phyloP scores from a whole-genome alignment of 129 eudicot species.

The Calendula officinalis region DNA sequence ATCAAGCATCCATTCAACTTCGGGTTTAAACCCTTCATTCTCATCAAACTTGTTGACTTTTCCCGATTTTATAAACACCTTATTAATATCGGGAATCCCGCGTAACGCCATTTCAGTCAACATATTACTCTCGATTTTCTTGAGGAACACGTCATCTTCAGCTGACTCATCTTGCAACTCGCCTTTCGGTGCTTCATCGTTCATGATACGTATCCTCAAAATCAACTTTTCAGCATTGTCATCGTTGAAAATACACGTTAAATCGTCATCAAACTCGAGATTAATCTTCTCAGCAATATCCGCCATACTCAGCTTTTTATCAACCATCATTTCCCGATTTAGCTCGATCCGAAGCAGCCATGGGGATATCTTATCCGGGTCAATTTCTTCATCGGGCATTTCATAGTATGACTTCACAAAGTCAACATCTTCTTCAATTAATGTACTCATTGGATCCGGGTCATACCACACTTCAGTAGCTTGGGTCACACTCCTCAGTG shows the following conservation, averaged over 20 bases:
- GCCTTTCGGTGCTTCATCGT: constrained; percentile 88
- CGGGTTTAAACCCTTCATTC: constrained; percentile 69
- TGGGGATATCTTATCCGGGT: constrained; percentile 86
- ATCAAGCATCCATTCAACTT: constrained; percentile 89
- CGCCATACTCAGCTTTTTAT: constrained; percentile 93
- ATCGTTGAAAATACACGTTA: constrained; percentile 83
- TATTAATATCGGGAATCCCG: constrained; percentile 88
- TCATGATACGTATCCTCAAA: constrained; percentile 91
- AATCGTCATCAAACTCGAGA: constrained; percentile 76
- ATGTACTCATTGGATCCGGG: constrained; percentile 95
- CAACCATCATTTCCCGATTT: constrained; percentile 98
- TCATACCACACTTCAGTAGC: constrained; percentile 99
- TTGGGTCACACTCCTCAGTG: constrained; percentile 88
- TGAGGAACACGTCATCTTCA: constrained; percentile 92
- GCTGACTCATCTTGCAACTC: constrained; percentile 81
- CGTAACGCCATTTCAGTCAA: constrained; percentile 92
- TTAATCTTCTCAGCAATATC: constrained; percentile 91
- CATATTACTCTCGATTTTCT: constrained; percentile 88
- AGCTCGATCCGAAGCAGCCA: constrained; percentile 94
- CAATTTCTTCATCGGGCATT: constrained; percentile 95
- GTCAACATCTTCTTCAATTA: constrained; percentile 88
- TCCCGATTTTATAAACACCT: constrained; percentile 78
- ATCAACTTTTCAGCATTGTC: constrained; percentile 91
- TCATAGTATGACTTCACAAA: constrained; percentile 91
- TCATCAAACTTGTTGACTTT: constrained; percentile 73